phyloP scores from a whole-genome alignment of 2,329 filamentous ascomycete genomes.

The Ophiostoma sp. region DNA sequence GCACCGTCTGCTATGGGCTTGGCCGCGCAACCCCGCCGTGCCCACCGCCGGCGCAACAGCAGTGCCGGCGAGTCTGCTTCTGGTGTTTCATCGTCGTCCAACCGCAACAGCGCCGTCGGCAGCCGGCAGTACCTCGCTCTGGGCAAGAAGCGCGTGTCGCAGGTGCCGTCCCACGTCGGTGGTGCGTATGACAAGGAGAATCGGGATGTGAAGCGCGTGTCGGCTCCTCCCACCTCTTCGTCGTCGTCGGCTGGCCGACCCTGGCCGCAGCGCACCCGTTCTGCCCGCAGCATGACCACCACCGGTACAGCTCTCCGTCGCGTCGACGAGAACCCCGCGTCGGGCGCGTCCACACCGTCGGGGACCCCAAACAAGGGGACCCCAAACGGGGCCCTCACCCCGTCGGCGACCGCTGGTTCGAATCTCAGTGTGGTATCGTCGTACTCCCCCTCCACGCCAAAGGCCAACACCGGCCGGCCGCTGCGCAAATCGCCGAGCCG shows the following conservation, averaged over 20 bases:
- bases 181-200: slow-evolving; percentile 24
- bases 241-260: not conserved
- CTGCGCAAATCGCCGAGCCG: slow-evolving; percentile 21
- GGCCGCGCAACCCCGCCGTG: not conserved
- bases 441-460: not conserved
- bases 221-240: not conserved
- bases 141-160: slow-evolving; percentile 21
- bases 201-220: slow-evolving; percentile 9
- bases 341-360: slow-evolving; percentile 5
- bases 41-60: slow-evolving; percentile 10
- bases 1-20: not conserved
- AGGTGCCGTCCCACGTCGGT: not conserved
- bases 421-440: not conserved
- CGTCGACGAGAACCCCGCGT: slow-evolving; percentile 23
- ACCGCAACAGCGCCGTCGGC: slow-evolving; percentile 21
- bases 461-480: slow-evolving; percentile 20
- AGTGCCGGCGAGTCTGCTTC: slow-evolving; percentile 29
- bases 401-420: slow-evolving; percentile 2
- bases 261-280: slow-evolving; percentile 12
- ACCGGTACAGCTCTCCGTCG: slow-evolving; percentile 19
- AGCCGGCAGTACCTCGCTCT: slow-evolving; percentile 30
- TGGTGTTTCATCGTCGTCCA: slow-evolving; percentile 4
- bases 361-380: slow-evolving; percentile 5
- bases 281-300: slow-evolving; percentile 11
- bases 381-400: not conserved